A percentile compares a stretch with the other conserved stretches of the same genome.
These are phyloP conservation scores for Anaeromyces robustus DNA, from an alignment of 192 early-diverging fungal genomes.

Conservation along the genomic window DNA sequence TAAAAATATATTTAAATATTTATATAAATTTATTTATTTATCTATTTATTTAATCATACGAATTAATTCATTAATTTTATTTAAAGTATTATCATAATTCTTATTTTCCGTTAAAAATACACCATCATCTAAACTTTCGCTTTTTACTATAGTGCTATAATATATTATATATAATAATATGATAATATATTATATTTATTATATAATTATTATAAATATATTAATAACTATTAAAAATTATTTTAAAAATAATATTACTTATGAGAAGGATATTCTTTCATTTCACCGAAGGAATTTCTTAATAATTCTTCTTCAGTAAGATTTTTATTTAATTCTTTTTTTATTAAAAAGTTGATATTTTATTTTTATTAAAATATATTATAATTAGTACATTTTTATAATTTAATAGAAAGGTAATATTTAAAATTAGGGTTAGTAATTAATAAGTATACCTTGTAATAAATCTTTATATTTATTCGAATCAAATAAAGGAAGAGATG, in stretches of 20 bases:
- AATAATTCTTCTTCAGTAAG: not conserved
- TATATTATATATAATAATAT: not conserved
- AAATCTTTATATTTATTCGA: not conserved
- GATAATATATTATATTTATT: no score
- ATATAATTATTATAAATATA: no score
- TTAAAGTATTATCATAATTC: not conserved
- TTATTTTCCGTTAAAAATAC: not conserved
- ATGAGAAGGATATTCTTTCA: not conserved
- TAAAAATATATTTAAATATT: no score
- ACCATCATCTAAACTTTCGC: not conserved
- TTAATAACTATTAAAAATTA: no score
- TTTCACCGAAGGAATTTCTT: not conserved
- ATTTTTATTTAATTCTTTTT: not conserved
- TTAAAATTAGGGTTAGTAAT: no score
- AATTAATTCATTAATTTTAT: not conserved
- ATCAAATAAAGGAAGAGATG: not conserved
- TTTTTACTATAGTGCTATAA: not conserved
- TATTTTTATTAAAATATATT: no score
- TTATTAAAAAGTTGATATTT: no score
- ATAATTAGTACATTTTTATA: no score
- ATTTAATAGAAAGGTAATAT: no score
- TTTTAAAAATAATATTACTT: not conserved
- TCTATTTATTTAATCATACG: not conserved
- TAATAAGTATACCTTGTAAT: not conserved
- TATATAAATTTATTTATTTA: no score